Base-by-base conservation (phyloP, 31 red algal genomes). In the Bonnemaisonia californica region DNA sequence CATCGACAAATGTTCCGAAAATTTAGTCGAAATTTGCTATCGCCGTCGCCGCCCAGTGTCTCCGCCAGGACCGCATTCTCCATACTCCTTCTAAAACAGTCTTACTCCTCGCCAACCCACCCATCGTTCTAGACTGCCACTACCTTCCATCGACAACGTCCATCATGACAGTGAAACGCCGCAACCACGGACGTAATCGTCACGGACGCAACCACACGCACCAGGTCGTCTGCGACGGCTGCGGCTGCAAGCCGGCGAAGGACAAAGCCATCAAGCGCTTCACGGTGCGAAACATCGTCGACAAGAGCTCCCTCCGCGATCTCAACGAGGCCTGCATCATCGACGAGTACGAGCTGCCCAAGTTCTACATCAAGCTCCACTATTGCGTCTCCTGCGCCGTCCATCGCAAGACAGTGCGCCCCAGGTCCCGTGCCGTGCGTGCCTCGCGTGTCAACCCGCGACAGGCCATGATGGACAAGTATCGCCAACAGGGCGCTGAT, bases 261-360 rank as follows among this genome's bases (percentile, higher is more conserved):
- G 92, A 95, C 57, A 98, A 98, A 69, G 96, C 96, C 45, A 98
- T 98, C 80, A 92, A 95, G 81, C 92, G 96, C 38, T 98, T 95
- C 74, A 92, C 89, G 26, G 92, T 95, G 32, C 86, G 92, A 34
- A 93, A 98, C 81, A 92, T 98, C 41, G 96, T 95, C 24, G 96
- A 98, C 65, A 92, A 91, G 77, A 87, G 80, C 45, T 91, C 92
- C 3, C 87, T 95, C 32, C 85, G 93, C 65, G 96, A 98, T 93
- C 80, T 95, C 41, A 87, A 85, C 69, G 93, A 95, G 16, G 92
- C 92, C 4, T 93, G 84, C 61, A 63, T 89, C 71, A 87, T 95
- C 67, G 89, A 98, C 27, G 89, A 91, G 13, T 98, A 95, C 55
- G 92, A 89, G 70, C 76, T 95, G 13, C 96, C 92, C 29, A 95